Evolutionary conservation across 352 stramenopile genomes (phyloP).

Genomic region (Pythium phragmitis): DNA sequence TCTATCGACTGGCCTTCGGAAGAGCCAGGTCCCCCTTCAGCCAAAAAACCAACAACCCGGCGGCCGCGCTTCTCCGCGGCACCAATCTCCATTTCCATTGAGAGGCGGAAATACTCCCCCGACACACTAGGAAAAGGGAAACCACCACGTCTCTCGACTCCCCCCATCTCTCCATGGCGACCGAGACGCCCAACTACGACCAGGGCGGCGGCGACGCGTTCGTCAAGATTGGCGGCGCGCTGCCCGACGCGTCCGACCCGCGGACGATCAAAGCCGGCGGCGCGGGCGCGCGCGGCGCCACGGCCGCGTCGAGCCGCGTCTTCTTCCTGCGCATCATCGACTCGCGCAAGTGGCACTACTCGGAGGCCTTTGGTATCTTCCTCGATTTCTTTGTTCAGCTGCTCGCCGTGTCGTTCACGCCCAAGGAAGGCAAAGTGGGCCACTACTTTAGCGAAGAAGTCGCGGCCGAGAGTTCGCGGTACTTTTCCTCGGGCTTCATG

Average conservation of each 20-base stretch:
- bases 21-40: conserved; percentile 7
- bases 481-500: conserved; percentile 75
- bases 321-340: conserved; percentile 85
- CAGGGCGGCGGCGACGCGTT: conserved; percentile 42
- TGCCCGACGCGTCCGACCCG: conserved; percentile 71
- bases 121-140: background rate
- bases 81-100: background rate
- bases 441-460: conserved; percentile 58
- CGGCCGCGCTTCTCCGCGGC: conserved; percentile 2
- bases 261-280: conserved; percentile 55
- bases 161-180: conserved; percentile 21
- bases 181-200: conserved; percentile 53
- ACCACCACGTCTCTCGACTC: background rate
- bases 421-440: conserved; percentile 31
- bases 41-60: background rate
- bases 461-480: conserved; percentile 65
- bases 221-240: conserved; percentile 77
- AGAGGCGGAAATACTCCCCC: background rate
- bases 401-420: conserved; percentile 75
- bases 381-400: conserved; percentile 87
- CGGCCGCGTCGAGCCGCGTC: conserved; percentile 38
- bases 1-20: conserved; percentile 13
- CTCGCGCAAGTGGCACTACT: conserved; percentile 89
- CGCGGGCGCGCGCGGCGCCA: conserved; percentile 30
- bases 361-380: conserved; percentile 81